Conservation (phyloP, 805 yeast genomes). For the Candida boleticola region DNA sequence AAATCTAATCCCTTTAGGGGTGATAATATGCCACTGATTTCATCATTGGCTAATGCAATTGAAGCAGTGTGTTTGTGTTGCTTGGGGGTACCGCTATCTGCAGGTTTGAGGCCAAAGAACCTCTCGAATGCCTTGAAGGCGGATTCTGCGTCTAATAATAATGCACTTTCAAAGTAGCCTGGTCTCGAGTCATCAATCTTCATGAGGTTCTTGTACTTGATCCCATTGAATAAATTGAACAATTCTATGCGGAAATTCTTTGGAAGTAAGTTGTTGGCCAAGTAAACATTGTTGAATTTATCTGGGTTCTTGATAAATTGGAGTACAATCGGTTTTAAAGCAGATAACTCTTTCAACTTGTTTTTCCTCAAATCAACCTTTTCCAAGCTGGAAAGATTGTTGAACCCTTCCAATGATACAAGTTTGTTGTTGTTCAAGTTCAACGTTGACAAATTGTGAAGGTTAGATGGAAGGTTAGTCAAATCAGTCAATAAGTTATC, state of each 20-base stretch:
- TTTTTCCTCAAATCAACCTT: slow-evolving; percentile 56
- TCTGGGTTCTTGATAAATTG: slow-evolving; percentile 28
- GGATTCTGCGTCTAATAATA: slow-evolving; percentile 49
- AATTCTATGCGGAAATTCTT: slow-evolving; percentile 52
- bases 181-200: slow-evolving; percentile 61
- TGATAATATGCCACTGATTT: neutral
- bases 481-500: slow-evolving; percentile 40
- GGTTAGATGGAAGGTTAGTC: slow-evolving; percentile 31
- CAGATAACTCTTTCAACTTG: slow-evolving; percentile 29
- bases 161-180: slow-evolving; percentile 58
- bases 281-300: slow-evolving; percentile 40
- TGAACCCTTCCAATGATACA: slow-evolving; percentile 42
- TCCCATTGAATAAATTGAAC: slow-evolving; percentile 56
- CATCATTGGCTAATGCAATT: neutral
- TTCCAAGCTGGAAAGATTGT: slow-evolving; percentile 40
- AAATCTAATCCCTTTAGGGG: slow-evolving; percentile 1
- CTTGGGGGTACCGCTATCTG: neutral
- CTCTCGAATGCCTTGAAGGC: slow-evolving; percentile 44
- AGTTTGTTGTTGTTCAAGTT: slow-evolving; percentile 52
- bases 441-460: slow-evolving; percentile 40
- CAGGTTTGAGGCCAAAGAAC: slow-evolving; percentile 18
- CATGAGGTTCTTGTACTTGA: slow-evolving; percentile 43
- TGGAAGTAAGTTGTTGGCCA: slow-evolving; percentile 41
- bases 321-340: slow-evolving; percentile 34
- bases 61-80: neutral